phyloP scores from a whole-genome alignment of 2,329 filamentous ascomycete genomes.

The Sporothrix brunneoviolacea region DNA sequence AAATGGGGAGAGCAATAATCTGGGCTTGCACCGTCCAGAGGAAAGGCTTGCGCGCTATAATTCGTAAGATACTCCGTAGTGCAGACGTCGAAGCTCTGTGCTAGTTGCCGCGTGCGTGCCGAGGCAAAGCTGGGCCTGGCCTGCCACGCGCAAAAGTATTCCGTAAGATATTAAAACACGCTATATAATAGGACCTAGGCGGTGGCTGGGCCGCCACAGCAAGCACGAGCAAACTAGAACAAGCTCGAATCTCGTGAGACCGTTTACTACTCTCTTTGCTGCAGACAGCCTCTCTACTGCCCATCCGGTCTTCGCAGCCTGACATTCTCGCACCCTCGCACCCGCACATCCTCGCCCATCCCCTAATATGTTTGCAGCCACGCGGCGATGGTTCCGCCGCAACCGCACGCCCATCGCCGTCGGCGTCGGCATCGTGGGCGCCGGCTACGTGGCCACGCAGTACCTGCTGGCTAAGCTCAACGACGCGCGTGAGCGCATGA shows the following conservation, averaged over 20 bases:
- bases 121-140: conserved; percentile 20
- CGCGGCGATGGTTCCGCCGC: conserved; percentile 84
- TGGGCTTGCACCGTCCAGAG: too few relatives aligned
- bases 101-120: conserved; percentile 22
- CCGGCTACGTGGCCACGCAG: conserved; percentile 84
- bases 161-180: too few relatives aligned
- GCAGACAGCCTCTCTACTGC: too few relatives aligned
- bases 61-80: too few relatives aligned
- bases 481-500: conserved; percentile 93
- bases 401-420: conserved; percentile 87
- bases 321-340: neutral
- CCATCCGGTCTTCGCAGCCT: neutral
- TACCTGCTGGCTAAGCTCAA: conserved; percentile 89
- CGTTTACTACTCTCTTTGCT: too few relatives aligned
- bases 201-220: neutral
- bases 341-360: conserved; percentile 12
- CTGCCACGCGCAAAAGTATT: conserved; percentile 2
- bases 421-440: conserved; percentile 78
- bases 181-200: too few relatives aligned
- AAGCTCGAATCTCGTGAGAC: too few relatives aligned
- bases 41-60: too few relatives aligned
- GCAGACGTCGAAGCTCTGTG: too few relatives aligned
- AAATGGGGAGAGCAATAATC: too few relatives aligned
- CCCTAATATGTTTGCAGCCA: conserved; percentile 55
- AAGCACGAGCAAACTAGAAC: too few relatives aligned